Percentiles rank a stretch among this genome's conserved stretches.
phyloP scores from a whole-genome alignment of 495 filamentous ascomycete genomes.

The Aspergillus sparsus region DNA sequence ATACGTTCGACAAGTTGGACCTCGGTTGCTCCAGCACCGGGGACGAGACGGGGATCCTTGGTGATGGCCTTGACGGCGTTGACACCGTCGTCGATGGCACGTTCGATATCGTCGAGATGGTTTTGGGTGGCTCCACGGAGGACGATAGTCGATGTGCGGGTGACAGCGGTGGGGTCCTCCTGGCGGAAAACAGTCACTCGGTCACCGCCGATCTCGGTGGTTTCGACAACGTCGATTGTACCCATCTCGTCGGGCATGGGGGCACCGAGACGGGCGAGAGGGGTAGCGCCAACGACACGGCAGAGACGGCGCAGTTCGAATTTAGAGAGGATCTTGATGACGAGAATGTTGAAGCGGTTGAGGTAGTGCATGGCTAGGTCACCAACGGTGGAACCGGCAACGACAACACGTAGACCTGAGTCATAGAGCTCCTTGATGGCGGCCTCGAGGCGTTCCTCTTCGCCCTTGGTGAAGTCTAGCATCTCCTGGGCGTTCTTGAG shows the following conservation, averaged over 20 bases:
- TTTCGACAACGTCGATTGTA: conserved; percentile 91
- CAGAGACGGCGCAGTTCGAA: conserved; percentile 93
- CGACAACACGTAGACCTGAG: conserved; percentile 85
- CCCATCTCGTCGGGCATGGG: conserved; percentile 99
- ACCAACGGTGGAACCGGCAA: conserved; percentile 88
- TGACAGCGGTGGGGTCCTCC: conserved; percentile 86
- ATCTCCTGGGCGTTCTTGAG: conserved; percentile 98
- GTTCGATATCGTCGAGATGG: conserved; percentile 94
- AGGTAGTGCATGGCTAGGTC: conserved; percentile 97
- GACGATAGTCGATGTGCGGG: conserved; percentile 91
- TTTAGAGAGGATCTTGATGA: conserved; percentile 97
- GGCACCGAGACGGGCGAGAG: conserved; percentile 90
- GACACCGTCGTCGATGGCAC: conserved; percentile 97
- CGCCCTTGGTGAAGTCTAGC: conserved; percentile 96
- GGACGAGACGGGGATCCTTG: conserved; percentile 84
- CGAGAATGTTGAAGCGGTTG: conserved; percentile 91
- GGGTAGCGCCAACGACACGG: conserved; percentile 94
- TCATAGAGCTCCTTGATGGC: conserved; percentile 95
- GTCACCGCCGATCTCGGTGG: conserved; percentile 96
- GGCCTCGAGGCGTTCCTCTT: conserved; percentile 87
- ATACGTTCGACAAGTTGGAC: conserved; percentile 93
- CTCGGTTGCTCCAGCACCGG: conserved; percentile 94
- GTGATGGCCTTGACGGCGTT: conserved; percentile 99
- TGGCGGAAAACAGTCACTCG: conserved; percentile 98
- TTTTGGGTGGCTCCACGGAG: conserved; percentile 96